phyloP scores from a whole-genome alignment of 2,329 filamentous ascomycete species.

The Talaromyces amestolkiae region DNA sequence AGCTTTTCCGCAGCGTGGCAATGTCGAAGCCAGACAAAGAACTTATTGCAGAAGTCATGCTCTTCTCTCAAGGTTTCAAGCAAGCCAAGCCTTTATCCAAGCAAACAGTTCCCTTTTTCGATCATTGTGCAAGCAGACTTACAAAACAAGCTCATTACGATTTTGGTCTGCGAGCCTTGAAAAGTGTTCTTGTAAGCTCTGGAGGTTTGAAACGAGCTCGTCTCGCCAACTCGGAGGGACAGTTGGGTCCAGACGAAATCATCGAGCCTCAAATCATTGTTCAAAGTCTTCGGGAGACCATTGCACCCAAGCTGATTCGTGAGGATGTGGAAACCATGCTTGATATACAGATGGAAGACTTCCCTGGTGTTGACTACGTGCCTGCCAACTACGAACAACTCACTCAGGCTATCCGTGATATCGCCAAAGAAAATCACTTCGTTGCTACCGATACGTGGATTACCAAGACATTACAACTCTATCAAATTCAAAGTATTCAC shows the following conservation, averaged over 20 bases:
- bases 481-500: conserved; percentile 96
- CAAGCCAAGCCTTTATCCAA: conserved; percentile 91
- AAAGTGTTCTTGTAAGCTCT: conserved; percentile 97
- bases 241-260: conserved; percentile 64
- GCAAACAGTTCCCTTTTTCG: conserved; percentile 97
- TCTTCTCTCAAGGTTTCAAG: conserved; percentile 98
- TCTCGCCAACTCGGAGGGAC: conserved; percentile 58
- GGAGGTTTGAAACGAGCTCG: conserved; percentile 89
- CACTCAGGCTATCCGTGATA: conserved; percentile 73
- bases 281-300: conserved; percentile 96
- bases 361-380: conserved; percentile 89
- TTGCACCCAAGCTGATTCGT: conserved; percentile 93
- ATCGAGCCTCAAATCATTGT: conserved; percentile 97
- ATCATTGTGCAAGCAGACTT: conserved; percentile 74
- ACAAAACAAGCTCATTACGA: conserved; percentile 99
- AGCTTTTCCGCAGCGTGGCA: conserved; percentile 96
- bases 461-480: conserved; percentile 93
- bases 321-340: conserved; percentile 87
- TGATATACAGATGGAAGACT: conserved; percentile 76
- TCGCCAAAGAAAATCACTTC: conserved; percentile 80
- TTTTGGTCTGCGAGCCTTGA: conserved; percentile 93
- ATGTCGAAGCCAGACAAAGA: conserved; percentile 99
- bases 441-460: conserved; percentile 95
- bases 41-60: conserved; percentile 98
- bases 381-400: conserved; percentile 81